A percentile compares a stretch with the other conserved stretches of the same genome.
phyloP scores from a whole-genome alignment of 2,329 filamentous ascomycete species.

The Pseudogymnoascus sp. region DNA sequence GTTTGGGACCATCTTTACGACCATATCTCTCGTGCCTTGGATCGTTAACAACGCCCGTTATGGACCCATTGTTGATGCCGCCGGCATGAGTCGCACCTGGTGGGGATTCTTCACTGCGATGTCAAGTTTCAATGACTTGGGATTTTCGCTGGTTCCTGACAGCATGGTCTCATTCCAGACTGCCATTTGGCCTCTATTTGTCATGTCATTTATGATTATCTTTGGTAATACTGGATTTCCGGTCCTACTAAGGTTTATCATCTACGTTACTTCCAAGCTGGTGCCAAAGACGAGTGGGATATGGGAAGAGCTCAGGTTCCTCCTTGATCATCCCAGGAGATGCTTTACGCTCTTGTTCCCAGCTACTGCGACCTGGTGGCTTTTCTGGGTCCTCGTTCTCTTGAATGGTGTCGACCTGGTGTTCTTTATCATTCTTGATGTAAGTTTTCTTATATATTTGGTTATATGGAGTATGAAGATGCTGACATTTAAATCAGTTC shows the following conservation, averaged over 20 bases:
- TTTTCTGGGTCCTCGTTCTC: slow-evolving; percentile 73
- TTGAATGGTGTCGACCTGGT: slow-evolving; percentile 79
- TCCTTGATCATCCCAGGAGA: slow-evolving; percentile 85
- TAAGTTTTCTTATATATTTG: slow-evolving; percentile 37
- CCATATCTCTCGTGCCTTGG: slow-evolving; percentile 72
- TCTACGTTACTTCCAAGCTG: slow-evolving; percentile 69
- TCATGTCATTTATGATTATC: slow-evolving; percentile 80
- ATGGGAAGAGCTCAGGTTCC: slow-evolving; percentile 81
- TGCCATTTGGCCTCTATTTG: slow-evolving; percentile 65
- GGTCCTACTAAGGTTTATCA: slow-evolving; percentile 86
- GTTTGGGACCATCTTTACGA: slow-evolving; percentile 70
- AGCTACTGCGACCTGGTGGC: slow-evolving; percentile 82
- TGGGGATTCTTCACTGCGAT: slow-evolving; percentile 87
- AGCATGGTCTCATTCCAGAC: slow-evolving; percentile 86
- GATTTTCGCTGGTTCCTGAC: slow-evolving; percentile 83
- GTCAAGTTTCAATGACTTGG: slow-evolving; percentile 91
- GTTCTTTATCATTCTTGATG: slow-evolving; percentile 86
- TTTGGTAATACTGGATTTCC: slow-evolving; percentile 95
- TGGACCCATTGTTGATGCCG: slow-evolving; percentile 53
- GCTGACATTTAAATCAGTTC: not conserved
- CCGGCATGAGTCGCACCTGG: slow-evolving; percentile 64
- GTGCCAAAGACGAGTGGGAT: slow-evolving; percentile 57
- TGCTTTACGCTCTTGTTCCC: slow-evolving; percentile 95
- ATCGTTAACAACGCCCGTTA: slow-evolving; percentile 60
- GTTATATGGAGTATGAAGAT: not conserved